Percentiles rank a stretch among this genome's conserved stretches.
These are phyloP conservation scores for Macrolepiota dolichaula DNA, from an alignment of 768 basidiomycete species.

Conservation along the genomic window DNA sequence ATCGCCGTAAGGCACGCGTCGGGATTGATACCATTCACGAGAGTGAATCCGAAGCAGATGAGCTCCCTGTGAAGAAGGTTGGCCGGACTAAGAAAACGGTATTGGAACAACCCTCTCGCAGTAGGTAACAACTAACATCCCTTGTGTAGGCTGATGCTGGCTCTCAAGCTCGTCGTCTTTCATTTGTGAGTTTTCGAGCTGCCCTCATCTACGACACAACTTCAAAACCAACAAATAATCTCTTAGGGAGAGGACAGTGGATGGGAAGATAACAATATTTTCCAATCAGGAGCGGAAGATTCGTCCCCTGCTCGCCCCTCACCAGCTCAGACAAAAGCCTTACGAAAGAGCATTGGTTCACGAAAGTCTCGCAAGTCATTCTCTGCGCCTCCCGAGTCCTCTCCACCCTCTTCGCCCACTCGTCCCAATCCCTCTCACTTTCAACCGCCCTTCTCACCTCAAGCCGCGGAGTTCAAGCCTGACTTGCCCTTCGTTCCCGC, in stretches of 20 bases:
- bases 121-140: not conserved
- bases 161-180: slow-evolving; percentile 52
- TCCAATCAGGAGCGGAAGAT: slow-evolving; percentile 88
- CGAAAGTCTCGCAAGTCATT: slow-evolving; percentile 66
- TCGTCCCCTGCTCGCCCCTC: slow-evolving; percentile 72
- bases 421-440: slow-evolving; percentile 37
- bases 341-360: slow-evolving; percentile 34
- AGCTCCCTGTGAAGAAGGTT: slow-evolving; percentile 56
- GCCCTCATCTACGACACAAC: not conserved
- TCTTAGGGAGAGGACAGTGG: slow-evolving; percentile 63
- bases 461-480: slow-evolving; percentile 17
- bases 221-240: slow-evolving; percentile 11
- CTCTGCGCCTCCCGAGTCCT: slow-evolving; percentile 63
- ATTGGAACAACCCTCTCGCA: slow-evolving; percentile 13
- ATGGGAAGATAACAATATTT: slow-evolving; percentile 90
- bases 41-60: slow-evolving; percentile 74
- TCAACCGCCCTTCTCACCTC: slow-evolving; percentile 22
- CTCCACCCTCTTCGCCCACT: slow-evolving; percentile 36
- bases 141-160: slow-evolving; percentile 42
- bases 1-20: slow-evolving; percentile 29
- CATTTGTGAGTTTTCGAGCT: slow-evolving; percentile 18
- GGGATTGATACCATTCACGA: slow-evolving; percentile 59
- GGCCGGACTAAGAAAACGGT: slow-evolving; percentile 60
- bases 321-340: slow-evolving; percentile 41
- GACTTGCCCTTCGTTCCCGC: slow-evolving; percentile 13